These are phyloP conservation scores for Coemansia pectinata DNA, from an alignment of 192 early-diverging fungal species.

Conservation along the genomic window DNA sequence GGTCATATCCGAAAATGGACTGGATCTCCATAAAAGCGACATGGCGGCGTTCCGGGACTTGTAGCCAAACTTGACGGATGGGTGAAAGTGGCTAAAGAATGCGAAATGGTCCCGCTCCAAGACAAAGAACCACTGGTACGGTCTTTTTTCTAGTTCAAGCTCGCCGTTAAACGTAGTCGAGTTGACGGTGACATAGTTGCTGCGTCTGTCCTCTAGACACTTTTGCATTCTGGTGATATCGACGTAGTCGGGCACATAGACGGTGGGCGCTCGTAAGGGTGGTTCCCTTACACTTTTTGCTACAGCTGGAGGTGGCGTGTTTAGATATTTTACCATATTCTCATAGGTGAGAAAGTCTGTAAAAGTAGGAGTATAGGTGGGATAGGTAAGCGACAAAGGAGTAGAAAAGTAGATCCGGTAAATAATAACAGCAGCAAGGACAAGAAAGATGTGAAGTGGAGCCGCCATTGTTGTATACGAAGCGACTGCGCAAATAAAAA, in stretches of 20 bases:
- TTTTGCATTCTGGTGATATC: not conserved
- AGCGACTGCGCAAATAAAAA: constrained; percentile 6
- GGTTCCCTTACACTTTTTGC: not conserved
- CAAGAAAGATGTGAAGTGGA: not conserved
- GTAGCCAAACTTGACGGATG: constrained; percentile 3
- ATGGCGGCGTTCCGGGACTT: constrained; percentile 7
- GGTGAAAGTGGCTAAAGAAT: not conserved
- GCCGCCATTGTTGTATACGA: not conserved
- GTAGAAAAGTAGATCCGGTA: not conserved
- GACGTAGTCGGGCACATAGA: constrained; percentile 4
- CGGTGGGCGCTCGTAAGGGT: not conserved
- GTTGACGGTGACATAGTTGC: not conserved
- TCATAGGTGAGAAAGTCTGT: not conserved
- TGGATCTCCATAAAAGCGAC: not conserved
- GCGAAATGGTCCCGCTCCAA: not conserved
- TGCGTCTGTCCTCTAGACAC: not conserved
- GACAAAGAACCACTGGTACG: not conserved
- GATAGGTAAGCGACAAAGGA: not conserved
- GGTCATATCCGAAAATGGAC: not conserved
- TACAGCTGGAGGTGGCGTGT: not conserved
- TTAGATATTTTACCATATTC: not conserved
- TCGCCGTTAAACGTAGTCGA: not conserved
- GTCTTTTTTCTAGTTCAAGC: not conserved
- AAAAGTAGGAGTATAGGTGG: not conserved
- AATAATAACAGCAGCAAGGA: not conserved